phyloP scores from a whole-genome alignment of 192 early-diverging fungal genomes.

The Radiomyces spectabilis region DNA sequence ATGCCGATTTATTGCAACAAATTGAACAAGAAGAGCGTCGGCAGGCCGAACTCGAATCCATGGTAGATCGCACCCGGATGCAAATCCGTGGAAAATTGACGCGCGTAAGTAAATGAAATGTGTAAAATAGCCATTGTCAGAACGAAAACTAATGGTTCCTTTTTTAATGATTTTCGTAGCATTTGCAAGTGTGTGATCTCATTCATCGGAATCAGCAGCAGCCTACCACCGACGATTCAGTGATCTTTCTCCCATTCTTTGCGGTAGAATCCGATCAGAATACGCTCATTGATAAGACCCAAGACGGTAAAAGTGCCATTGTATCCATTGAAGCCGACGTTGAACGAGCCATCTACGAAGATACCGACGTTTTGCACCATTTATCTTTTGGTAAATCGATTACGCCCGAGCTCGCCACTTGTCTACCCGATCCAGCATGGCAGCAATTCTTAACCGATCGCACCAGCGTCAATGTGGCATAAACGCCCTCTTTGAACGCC shows the following conservation, averaged over 20 bases:
- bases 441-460: no score
- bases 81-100: not conserved
- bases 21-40: slow-evolving; percentile 20
- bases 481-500: not conserved
- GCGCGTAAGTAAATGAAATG: slow-evolving; percentile 1
- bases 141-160: not conserved
- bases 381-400: not conserved
- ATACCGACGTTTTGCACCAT: not conserved
- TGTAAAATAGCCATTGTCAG: not conserved
- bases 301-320: slow-evolving; percentile 1
- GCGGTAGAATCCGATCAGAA: not conserved
- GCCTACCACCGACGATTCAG: not conserved
- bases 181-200: slow-evolving; percentile 6
- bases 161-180: not conserved
- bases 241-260: slow-evolving; percentile 3
- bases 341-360: not conserved
- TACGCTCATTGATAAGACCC: not conserved
- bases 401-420: no score
- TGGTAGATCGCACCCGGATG: not conserved
- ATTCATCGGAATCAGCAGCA: slow-evolving; percentile 1
- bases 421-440: no score
- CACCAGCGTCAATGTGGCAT: not conserved
- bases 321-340: not conserved
- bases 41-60: no score
- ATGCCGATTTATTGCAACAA: slow-evolving; percentile 1